phyloP scores from a whole-genome alignment of 768 basidiomycete genomes.

The Podaxis carcinomalis region DNA sequence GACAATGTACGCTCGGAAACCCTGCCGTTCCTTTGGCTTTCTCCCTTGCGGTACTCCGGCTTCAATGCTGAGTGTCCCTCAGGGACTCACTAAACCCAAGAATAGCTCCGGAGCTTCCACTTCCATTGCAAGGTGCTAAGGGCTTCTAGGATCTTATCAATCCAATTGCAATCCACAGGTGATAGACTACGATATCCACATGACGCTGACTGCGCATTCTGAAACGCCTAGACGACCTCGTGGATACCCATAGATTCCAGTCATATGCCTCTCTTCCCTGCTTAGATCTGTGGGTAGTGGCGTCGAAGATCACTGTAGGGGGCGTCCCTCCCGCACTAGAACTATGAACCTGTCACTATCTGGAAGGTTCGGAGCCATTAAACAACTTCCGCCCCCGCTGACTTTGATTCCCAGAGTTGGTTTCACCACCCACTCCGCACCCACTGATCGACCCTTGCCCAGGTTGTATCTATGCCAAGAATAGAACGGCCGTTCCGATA shows the following conservation, averaged over 20 bases:
- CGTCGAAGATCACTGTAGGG: not conserved
- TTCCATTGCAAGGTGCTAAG: not conserved
- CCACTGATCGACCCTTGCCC: not conserved
- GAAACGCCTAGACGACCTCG: not conserved
- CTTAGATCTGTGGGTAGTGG: not conserved
- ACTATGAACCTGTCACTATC: not conserved
- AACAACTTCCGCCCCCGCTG: not conserved
- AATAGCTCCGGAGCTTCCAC: not conserved
- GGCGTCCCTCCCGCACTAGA: not conserved
- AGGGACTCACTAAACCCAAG: not conserved
- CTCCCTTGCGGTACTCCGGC: not conserved
- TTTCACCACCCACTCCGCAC: not conserved
- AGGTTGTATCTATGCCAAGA: not conserved
- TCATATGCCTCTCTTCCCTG: not conserved
- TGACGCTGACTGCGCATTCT: not conserved
- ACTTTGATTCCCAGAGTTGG: not conserved
- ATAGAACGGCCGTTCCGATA: not conserved
- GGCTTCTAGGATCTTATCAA: not conserved
- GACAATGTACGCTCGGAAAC: not conserved
- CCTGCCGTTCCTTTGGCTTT: not conserved
- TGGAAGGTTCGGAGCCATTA: not conserved
- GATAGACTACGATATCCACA: constrained; percentile 1
- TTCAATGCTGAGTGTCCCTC: not conserved
- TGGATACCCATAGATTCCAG: not conserved
- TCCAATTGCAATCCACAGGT: not conserved